phyloP scores from a whole-genome alignment of 2,329 filamentous ascomycete species.

The Paracamarosporium sp. region DNA sequence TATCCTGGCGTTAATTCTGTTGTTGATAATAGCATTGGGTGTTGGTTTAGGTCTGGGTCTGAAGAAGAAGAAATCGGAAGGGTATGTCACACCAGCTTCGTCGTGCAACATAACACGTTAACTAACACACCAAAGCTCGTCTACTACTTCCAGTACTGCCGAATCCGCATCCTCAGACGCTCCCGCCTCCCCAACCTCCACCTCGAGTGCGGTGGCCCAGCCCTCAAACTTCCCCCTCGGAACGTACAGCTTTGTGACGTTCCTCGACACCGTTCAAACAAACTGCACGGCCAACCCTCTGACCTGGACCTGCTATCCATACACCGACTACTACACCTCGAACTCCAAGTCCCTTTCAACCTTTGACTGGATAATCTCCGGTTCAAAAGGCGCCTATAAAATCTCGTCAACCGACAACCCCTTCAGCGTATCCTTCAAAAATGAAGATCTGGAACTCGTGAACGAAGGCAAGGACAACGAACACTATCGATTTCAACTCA shows the following conservation, averaged over 20 bases:
- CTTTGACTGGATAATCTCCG: slow-evolving; percentile 68
- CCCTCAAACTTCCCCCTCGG: slow-evolving; percentile 64
- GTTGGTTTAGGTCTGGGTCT: slow-evolving; percentile 50
- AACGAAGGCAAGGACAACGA: slow-evolving; percentile 59
- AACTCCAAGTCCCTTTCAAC: slow-evolving; percentile 53
- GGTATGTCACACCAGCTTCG: slow-evolving; percentile 17
- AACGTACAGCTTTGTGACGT: slow-evolving; percentile 66
- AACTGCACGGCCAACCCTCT: slow-evolving; percentile 64
- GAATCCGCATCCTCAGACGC: slow-evolving; percentile 13
- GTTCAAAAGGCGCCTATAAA: slow-evolving; percentile 49
- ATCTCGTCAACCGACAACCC: slow-evolving; percentile 66
- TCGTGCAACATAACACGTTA: not conserved
- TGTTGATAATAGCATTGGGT: slow-evolving; percentile 46
- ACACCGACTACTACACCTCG: slow-evolving; percentile 56
- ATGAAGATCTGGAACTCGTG: slow-evolving; percentile 58
- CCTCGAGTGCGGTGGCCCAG: slow-evolving; percentile 21
- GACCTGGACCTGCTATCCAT: slow-evolving; percentile 70
- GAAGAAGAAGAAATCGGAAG: slow-evolving; percentile 40
- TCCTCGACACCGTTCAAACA: slow-evolving; percentile 60
- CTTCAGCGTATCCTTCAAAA: slow-evolving; percentile 63
- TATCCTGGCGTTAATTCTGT: slow-evolving; percentile 40
- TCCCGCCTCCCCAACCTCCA: slow-evolving; percentile 21
- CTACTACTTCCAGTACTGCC: slow-evolving; percentile 2
- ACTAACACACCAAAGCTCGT: slow-evolving; percentile 1
- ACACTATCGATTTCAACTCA: slow-evolving; percentile 64